A percentile compares a stretch with the other conserved stretches of the same genome.
These are phyloP conservation scores for Phylloboletellus chloephorus DNA, from an alignment of 1,284 basidiomycete genomes.

Conservation along the genomic window DNA sequence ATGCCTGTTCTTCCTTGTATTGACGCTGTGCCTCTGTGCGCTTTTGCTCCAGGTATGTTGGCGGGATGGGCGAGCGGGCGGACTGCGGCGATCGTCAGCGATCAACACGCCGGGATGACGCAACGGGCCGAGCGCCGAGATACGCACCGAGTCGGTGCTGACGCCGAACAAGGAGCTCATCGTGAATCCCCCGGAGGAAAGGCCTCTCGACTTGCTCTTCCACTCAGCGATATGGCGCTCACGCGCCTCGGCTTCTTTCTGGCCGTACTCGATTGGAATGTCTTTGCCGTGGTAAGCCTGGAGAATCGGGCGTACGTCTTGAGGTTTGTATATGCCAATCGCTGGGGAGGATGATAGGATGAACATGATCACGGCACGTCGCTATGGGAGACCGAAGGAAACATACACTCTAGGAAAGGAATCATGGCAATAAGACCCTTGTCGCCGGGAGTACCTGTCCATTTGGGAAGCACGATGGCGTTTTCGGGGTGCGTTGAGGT, in stretches of 20 bases:
- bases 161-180: constrained; percentile 41
- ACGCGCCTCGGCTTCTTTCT: constrained; percentile 80
- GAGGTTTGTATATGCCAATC: constrained; percentile 79
- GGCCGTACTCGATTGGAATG: constrained; percentile 85
- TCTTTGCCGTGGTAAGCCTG: constrained; percentile 84
- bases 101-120: constrained; percentile 4
- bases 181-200: constrained; percentile 44
- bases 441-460: constrained; percentile 81
- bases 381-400: background rate
- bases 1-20: constrained; percentile 86
- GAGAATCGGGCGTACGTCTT: constrained; percentile 85
- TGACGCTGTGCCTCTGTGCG: constrained; percentile 80
- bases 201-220: constrained; percentile 53
- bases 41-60: constrained; percentile 88
- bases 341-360: constrained; percentile 47
- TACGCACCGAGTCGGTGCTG: constrained; percentile 20
- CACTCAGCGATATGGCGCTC: constrained; percentile 77
- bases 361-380: constrained; percentile 3
- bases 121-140: background rate
- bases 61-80: constrained; percentile 46
- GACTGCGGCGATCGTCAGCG: constrained; percentile 13
- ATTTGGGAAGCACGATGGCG: constrained; percentile 78
- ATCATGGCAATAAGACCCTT: constrained; percentile 85
- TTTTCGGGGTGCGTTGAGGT: constrained; percentile 85
- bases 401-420: constrained; percentile 92